Base-by-base conservation (phyloP, 345 rosid species). In the Eucalyptus erythrocorys region DNA sequence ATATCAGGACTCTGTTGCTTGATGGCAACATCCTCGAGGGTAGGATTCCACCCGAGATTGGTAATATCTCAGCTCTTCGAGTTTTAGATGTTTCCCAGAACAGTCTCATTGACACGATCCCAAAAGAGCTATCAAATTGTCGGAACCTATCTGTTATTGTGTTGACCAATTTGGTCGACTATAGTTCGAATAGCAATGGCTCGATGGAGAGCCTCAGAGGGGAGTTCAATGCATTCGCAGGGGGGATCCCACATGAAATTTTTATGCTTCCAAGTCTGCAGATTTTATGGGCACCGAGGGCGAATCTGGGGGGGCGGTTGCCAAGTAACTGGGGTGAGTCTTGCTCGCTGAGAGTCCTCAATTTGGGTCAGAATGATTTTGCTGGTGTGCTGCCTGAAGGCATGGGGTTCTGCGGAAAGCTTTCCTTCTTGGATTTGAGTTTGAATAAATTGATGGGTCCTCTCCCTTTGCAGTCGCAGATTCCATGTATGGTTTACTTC, bases 211-310 rank as follows among this genome's bases (percentile, higher is more conserved):
- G 91, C 87, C 85, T 48, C 50, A 89, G 91, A 48, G 91, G 93
- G 81, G 97, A 95, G 79, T 95, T 95, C 92, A 95, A 92, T 88
- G 96, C 96, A 55, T 95, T 95, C 87, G 92, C 91, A 6, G 93
- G 92, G 22, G 92, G 89, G 10, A 32, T 95, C 61, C 95, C 97
- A 47, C 64, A 47, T 34, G 93, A 93, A 88, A 82, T 95, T 84
- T 71, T 91, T 85, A 85, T 76, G 87, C 92, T 92, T 51, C 90
- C 91, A 22, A 90, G 89, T 57, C 81, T 95, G 87, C 92, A 93
- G 95, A 90, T 95, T 87, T 87, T 95, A 87, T 94, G 96, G 97
- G 97, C 95, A n/a, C 97, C 97, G 4, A 92, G 97, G 79, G 96
- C 94, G 4, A 95, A 95, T 92, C 94, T 95, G 68, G 92, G 88